Conservation (phyloP, 2,329 filamentous ascomycete genomes). For the Sclerotinia glacialis region DNA sequence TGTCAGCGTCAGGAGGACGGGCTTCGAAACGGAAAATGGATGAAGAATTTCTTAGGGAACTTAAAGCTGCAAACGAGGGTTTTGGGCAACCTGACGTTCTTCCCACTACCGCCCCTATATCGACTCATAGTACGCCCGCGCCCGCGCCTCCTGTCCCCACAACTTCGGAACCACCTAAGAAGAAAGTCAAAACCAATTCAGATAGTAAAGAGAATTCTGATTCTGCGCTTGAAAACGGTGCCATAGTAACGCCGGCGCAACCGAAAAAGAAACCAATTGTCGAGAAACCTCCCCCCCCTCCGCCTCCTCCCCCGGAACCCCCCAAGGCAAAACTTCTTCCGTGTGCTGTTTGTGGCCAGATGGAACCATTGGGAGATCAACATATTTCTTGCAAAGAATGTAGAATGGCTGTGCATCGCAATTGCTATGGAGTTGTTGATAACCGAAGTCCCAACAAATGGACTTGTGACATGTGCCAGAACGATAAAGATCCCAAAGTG, state of each 20-base stretch:
- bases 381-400: conserved; percentile 82
- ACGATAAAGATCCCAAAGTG: conserved; percentile 86
- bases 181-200: conserved; percentile 57
- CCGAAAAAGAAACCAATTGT: conserved; percentile 48
- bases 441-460: conserved; percentile 71
- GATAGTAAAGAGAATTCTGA: conserved; percentile 51
- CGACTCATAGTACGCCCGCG: conserved; percentile 32
- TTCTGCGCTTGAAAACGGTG: conserved; percentile 45
- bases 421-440: conserved; percentile 82
- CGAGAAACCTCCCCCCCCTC: conserved; percentile 57
- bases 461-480: conserved; percentile 93
- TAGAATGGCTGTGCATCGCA: conserved; percentile 83
- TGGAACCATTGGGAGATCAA: conserved; percentile 69
- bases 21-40: conserved; percentile 87
- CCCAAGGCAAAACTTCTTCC: conserved; percentile 77
- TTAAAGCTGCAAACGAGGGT: conserved; percentile 63
- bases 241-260: conserved; percentile 34
- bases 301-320: conserved; percentile 68
- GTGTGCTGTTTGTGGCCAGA: conserved; percentile 77
- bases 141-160: conserved; percentile 32
- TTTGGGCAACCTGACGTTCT: conserved; percentile 46
- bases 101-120: conserved; percentile 24
- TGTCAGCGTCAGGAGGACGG: conserved; percentile 73
- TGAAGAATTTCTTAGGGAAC: conserved; percentile 80
- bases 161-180: conserved; percentile 56